Base-by-base conservation (phyloP, 108 stramenopile species). In the Seminavis robusta region DNA sequence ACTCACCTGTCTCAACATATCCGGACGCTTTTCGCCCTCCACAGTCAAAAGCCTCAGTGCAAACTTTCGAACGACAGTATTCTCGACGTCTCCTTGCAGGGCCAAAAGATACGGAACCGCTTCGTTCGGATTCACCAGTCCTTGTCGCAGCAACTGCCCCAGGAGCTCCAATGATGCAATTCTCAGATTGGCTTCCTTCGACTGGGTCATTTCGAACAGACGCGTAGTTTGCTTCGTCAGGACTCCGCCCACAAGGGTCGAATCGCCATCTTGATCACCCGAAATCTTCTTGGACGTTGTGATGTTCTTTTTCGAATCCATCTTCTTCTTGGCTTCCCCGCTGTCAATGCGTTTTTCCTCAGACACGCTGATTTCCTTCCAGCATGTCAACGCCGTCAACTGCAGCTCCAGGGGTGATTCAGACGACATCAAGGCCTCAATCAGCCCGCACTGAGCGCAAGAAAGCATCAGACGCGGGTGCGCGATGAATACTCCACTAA, bases 111-210 rank as follows among this genome's bases (percentile, higher is more conserved):
- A 71, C 17, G 91, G 90, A 7, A 93, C 75, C 17, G 84, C 74
- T 52, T 89, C 86, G 59, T 86, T 91, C 7, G 94, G 94, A 63
- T 95, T 93, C 41, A 91, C 61, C 43, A 92, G 74, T n/a, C 94
- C 94, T 73, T 95, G 94, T 4, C 92, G 81, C 23, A 93, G 71
- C 1, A 95, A 74, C 45, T 84, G 74, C 4, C 87, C 90, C 24
- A 91, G 49, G 11, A 95, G 80, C 21, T 89, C 80, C 28, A 92
- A 52, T 2, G 81, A 69, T 19, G 78, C 82, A 32, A 65, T 56
- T 1, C 94, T 63, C 30, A 92, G 67, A 43, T 61, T 65, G 27
- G 56, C 69, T 36, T 94, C 71, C 34, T 58, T 66, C 33, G 52
- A 54, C 59, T 74, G 53, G 15, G 77, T 82, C 84, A 95, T 67